A percentile compares a stretch with the other conserved stretches of the same genome.
Evolutionary conservation across 2,329 filamentous ascomycete genomes (phyloP).

Genomic region (Curvularia eragrostidis): DNA sequence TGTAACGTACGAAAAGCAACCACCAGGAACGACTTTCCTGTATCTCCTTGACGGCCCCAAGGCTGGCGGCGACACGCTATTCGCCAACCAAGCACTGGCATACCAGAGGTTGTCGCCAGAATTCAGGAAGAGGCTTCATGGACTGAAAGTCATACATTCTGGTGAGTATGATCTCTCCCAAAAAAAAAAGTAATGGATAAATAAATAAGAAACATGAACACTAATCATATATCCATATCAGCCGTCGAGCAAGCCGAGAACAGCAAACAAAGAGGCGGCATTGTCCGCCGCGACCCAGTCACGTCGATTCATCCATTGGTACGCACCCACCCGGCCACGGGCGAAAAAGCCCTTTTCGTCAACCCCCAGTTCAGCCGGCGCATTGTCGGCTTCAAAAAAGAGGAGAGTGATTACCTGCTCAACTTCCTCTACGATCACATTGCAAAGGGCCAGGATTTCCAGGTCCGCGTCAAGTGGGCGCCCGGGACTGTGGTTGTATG

Average conservation of each 20-base stretch:
- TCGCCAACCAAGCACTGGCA: constrained; percentile 78
- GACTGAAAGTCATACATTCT: constrained; percentile 80
- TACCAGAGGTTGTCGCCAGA: constrained; percentile 80
- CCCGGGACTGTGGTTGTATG: constrained; percentile 82
- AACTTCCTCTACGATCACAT: constrained; percentile 82
- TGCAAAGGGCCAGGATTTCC: constrained; percentile 73
- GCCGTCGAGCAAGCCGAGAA: constrained; percentile 75
- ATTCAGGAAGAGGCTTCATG: constrained; percentile 81
- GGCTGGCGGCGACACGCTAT: constrained; percentile 84
- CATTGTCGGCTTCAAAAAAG: constrained; percentile 84
- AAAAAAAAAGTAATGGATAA: background rate
- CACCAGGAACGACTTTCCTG: constrained; percentile 87
- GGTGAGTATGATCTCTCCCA: constrained; percentile 55
- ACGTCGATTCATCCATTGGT: constrained; percentile 78
- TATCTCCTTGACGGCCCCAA: constrained; percentile 84
- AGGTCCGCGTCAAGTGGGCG: constrained; percentile 78
- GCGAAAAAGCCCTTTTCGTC: constrained; percentile 82
- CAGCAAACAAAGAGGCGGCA: constrained; percentile 69
- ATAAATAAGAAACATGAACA: no score
- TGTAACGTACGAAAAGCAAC: constrained; percentile 85
- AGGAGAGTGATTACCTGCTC: constrained; percentile 79
- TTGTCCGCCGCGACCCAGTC: constrained; percentile 78
- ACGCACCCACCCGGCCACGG: constrained; percentile 78
- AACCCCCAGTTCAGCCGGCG: constrained; percentile 85
- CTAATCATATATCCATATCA: constrained; percentile 39